Evolutionary conservation across 768 basidiomycete genomes (phyloP), one percentile per base, ranked within the genome.

Genomic region (Naematelia aurantialba): DNA sequence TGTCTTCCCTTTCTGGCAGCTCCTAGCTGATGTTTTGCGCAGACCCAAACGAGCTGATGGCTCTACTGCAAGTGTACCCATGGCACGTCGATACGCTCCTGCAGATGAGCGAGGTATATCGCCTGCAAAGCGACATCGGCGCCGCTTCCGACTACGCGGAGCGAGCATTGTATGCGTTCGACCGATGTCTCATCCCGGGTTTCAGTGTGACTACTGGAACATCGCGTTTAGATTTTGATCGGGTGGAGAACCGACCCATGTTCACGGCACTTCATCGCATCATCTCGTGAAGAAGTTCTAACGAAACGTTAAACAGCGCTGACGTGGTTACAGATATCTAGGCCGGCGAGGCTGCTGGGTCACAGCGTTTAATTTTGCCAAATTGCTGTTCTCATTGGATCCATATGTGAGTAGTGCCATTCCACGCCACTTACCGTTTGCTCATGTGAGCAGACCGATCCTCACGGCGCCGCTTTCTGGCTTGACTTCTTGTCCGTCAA

Each of bases 21-120:
- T 46, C 1, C 26, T 3, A 52, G 42, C 42, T 57, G 52, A 52
- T 29, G 51, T 25, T 14, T 44, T 13, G 2, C 14, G 4, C 57
- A 78, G 77, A 78, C 50, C 77, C 77, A 52, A 78, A 78, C 47
- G 66, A 77, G 60, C 83, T 99, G 46, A 87, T 85, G 77, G 82
- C 84, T 19, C 80, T 97, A 5, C 69, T 94, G n/a, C 81, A 84
- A 24, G 83, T 82, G 42, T 82, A 87, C 55, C 91, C 90, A 0
- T 97, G 91, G 85, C 96, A 98, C 67, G 89, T 86, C 1, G 94
- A 98, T 75, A 93, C 93, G 0, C 80, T 94, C 0, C 81, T 94
- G 1, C 90, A 93, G 68, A 78, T 93, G 13, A 85, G 88, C 2
- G 91, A 93, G 66, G 85, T 92, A 5, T 88, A 85, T 69, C 81